Evolutionary conservation across 176 grass and related monocot genomes (phyloP).

Genomic region (Panicum miliaceum): DNA sequence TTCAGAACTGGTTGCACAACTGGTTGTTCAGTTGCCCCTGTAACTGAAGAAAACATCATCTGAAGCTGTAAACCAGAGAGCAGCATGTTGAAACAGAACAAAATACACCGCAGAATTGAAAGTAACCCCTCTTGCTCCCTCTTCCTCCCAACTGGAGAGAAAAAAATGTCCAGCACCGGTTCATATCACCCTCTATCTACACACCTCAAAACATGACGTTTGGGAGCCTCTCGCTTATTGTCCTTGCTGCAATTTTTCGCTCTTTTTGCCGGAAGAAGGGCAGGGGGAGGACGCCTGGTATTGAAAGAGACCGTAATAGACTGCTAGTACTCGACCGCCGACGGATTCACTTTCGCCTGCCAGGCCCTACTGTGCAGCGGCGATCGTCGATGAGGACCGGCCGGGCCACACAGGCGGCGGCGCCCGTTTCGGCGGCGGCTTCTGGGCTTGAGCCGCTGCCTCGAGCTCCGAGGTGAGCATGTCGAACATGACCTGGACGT

Average conservation of each 20-base stretch:
- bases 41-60: not conserved
- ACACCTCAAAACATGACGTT: slow-evolving; percentile 37
- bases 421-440: not conserved
- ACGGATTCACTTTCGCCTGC: not conserved
- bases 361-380: slow-evolving; percentile 11
- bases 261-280: slow-evolving; percentile 39
- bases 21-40: not conserved
- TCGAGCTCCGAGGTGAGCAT: slow-evolving; percentile 77
- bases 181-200: slow-evolving; percentile 39
- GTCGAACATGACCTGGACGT: slow-evolving; percentile 94
- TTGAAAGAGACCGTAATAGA: not conserved
- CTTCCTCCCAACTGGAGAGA: slow-evolving; percentile 30
- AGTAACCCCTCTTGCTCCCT: slow-evolving; percentile 60
- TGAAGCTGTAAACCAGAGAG: not conserved
- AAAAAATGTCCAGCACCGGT: slow-evolving; percentile 15
- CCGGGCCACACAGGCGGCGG: not conserved
- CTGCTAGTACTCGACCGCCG: not conserved
- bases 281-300: slow-evolving; percentile 48
- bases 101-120: not conserved
- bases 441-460: slow-evolving; percentile 46
- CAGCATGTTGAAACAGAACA: not conserved
- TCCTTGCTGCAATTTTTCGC: slow-evolving; percentile 31
- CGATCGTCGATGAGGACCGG: slow-evolving; percentile 13
- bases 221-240: slow-evolving; percentile 24
- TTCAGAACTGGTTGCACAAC: not conserved